Evolutionary conservation across 1,284 basidiomycete genomes (phyloP).

Genomic region (Singerocomus inundabilis): DNA sequence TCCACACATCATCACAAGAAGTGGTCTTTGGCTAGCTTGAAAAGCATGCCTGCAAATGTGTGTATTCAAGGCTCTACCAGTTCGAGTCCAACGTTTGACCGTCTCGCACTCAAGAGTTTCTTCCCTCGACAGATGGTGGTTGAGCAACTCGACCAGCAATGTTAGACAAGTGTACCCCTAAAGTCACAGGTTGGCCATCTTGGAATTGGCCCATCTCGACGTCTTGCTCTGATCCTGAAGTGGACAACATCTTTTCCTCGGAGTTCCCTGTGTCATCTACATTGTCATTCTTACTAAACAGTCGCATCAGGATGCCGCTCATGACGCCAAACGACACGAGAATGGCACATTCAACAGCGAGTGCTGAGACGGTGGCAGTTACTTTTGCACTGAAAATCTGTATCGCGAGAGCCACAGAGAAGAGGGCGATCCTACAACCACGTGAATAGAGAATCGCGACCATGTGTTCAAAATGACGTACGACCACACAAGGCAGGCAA

Average conservation of each 20-base stretch:
- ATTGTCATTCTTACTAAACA: background rate
- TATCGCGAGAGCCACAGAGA: slow-evolving; percentile 4
- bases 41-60: background rate
- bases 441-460: background rate
- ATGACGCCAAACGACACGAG: slow-evolving; percentile 6
- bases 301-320: background rate
- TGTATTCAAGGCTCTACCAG: too few species aligned
- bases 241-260: background rate
- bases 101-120: too few species aligned
- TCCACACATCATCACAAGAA: background rate
- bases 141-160: too few species aligned
- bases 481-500: slow-evolving; percentile 18
- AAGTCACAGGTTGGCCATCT: too few species aligned
- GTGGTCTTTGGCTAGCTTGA: background rate
- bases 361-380: background rate
- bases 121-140: too few species aligned
- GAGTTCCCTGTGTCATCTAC: background rate
- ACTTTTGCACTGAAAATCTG: slow-evolving; percentile 10
- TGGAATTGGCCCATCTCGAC: too few species aligned
- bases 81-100: too few species aligned
- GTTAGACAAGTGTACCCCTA: too few species aligned
- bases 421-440: too few species aligned
- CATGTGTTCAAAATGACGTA: background rate
- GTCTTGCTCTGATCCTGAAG: too few species aligned
- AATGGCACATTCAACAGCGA: slow-evolving; percentile 10